Base-by-base conservation (phyloP, 2,329 filamentous ascomycete genomes). In the Sporothrix inflata region DNA sequence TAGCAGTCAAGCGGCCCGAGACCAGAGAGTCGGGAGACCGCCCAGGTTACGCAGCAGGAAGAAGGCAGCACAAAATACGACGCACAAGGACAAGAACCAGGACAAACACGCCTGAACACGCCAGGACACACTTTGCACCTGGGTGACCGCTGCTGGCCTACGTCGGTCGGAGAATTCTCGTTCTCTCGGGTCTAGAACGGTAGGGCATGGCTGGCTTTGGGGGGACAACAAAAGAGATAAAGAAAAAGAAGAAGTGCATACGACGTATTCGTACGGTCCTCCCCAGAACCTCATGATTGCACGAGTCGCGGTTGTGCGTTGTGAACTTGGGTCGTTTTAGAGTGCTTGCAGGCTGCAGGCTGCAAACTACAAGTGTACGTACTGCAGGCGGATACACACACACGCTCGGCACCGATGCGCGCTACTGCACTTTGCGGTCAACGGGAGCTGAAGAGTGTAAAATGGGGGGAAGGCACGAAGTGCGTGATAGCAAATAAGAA, bases 381-480 rank as follows among this genome's bases (percentile, higher is more conserved):
- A 14, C 42, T 51, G 19, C 40, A 55, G 24, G 24, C 24, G 24
- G 9, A 55, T 30, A 55, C 19, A 3, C 30, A 6, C 19, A n/a
- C 4, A 45, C 40, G 24, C 65, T 55, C 42, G n/a, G 34, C 47
- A n/a, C 66, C 49, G n/a, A 55, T 21, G 65, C 65, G 14, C 47
- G 34, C 47, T 55, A 45, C 49, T 69, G 66, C 66, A 69, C n/a
- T 69, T 27, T 24, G 11, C 47, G n/a, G 66, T 42, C 66, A 69
- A 69, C n/a, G n/a, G 7, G 49, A 55, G 66, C 66, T 55, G 66
- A 69, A 63, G 38, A 42, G 60, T n/a, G 38, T 38, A 45, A 30
- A 65, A n/a, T 38, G 19, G 3, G 27, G 34, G 40, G 65, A 19
- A 16, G n/a, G n/a, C n/a, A n/a, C n/a, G n/a, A 19, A 14, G 42